These are phyloP conservation scores for Sinapis alba DNA, from an alignment of 441 rosid species.

Conservation along the genomic window DNA sequence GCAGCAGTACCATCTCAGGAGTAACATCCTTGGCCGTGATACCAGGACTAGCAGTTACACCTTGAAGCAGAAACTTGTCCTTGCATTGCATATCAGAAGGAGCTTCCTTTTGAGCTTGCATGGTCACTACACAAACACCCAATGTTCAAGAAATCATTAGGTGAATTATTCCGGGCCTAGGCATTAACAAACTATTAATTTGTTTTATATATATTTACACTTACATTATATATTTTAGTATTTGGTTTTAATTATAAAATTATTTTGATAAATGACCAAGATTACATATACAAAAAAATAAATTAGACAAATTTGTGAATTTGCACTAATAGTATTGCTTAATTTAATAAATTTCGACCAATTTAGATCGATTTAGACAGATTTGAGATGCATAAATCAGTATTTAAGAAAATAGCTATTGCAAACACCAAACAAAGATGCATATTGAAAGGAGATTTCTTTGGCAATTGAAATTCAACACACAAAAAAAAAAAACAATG, in stretches of 20 bases:
- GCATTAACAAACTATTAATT: slow-evolving; percentile 11
- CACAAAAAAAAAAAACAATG: slow-evolving; percentile 39
- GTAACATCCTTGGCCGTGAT: slow-evolving; percentile 60
- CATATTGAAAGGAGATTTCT: slow-evolving; percentile 60
- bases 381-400: neutral
- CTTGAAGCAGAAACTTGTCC: slow-evolving; percentile 74
- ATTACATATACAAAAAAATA: no score
- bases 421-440: slow-evolving; percentile 26
- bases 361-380: neutral
- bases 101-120: slow-evolving; percentile 81
- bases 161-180: no score
- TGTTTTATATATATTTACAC: no score
- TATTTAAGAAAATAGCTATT: neutral
- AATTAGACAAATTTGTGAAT: neutral
- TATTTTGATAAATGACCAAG: neutral
- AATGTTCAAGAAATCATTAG: no score
- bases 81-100: slow-evolving; percentile 70
- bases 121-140: slow-evolving; percentile 52
- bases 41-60: slow-evolving; percentile 55
- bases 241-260: neutral
- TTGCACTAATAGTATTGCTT: neutral
- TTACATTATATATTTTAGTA: neutral
- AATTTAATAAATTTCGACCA: neutral
- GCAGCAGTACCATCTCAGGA: slow-evolving; percentile 41
- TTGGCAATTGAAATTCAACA: slow-evolving; percentile 10